These are phyloP conservation scores for Xerocomus minutiporus DNA, from an alignment of 1,284 basidiomycete genomes.

Conservation along the genomic window DNA sequence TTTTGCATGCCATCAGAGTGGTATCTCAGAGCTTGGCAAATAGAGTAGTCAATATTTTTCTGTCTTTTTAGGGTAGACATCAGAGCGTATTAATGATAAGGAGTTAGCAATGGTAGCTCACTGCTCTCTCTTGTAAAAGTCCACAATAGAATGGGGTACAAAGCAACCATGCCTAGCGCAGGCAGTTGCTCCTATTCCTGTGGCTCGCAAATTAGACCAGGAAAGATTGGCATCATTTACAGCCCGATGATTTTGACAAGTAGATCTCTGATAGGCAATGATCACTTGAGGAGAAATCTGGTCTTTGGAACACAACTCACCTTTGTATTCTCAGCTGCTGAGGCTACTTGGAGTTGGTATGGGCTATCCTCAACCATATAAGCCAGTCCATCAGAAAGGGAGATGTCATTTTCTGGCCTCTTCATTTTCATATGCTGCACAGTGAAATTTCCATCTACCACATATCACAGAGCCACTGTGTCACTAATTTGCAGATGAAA, in stretches of 20 bases:
- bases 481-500: background rate
- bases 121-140: background rate
- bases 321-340: slow-evolving; percentile 4
- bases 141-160: background rate
- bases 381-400: slow-evolving; percentile 8
- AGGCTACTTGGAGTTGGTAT: slow-evolving; percentile 11
- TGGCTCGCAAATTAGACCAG: slow-evolving; percentile 4
- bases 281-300: too few species aligned
- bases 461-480: slow-evolving; percentile 2
- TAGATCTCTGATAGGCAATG: slow-evolving; percentile 5
- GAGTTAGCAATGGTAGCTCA: background rate
- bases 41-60: slow-evolving; percentile 18
- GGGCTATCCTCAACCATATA: slow-evolving; percentile 11
- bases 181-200: background rate
- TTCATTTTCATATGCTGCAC: slow-evolving; percentile 15
- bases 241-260: slow-evolving; percentile 15
- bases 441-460: slow-evolving; percentile 18
- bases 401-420: slow-evolving; percentile 10
- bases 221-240: slow-evolving; percentile 10
- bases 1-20: slow-evolving; percentile 1
- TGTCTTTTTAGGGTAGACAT: background rate
- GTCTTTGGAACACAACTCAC: background rate
- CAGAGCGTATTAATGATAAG: too few species aligned
- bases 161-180: slow-evolving; percentile 5
- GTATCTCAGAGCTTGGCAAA: slow-evolving; percentile 11